Percentiles rank a stretch among this genome's conserved stretches.
These are phyloP conservation scores for Hypomyces perniciosus DNA, from an alignment of 2,329 filamentous ascomycete genomes.

Conservation along the genomic window DNA sequence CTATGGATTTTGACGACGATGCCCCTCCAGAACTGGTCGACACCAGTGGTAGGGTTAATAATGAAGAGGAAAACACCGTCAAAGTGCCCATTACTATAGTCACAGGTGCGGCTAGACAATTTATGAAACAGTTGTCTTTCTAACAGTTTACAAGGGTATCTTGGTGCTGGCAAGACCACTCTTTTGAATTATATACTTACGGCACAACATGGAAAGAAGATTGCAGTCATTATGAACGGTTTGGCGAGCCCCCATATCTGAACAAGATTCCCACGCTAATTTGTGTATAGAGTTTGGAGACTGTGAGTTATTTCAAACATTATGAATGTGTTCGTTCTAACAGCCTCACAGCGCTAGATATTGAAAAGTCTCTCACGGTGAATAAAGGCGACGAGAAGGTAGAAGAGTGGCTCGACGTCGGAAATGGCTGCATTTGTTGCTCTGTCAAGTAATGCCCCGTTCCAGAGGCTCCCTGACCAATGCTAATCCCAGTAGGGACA, in stretches of 20 bases:
- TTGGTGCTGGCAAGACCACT: constrained; percentile 93
- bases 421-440: constrained; percentile 96
- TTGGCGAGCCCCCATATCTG: constrained; percentile 3
- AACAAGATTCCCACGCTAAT: too few relatives aligned
- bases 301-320: constrained; percentile 47
- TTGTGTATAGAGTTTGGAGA: constrained; percentile 64
- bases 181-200: constrained; percentile 93
- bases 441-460: constrained; percentile 68
- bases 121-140: background rate
- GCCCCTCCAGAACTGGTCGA: constrained; percentile 59
- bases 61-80: constrained; percentile 45
- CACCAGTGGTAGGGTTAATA: constrained; percentile 29
- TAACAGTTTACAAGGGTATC: constrained; percentile 58
- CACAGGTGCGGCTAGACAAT: constrained; percentile 49
- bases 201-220: constrained; percentile 92
- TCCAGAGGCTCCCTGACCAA: too few relatives aligned
- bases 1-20: constrained; percentile 62
- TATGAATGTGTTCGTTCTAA: constrained; percentile 10
- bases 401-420: constrained; percentile 91
- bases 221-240: constrained; percentile 95
- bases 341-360: constrained; percentile 65
- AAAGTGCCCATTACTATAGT: constrained; percentile 84
- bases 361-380: constrained; percentile 92
- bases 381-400: constrained; percentile 77
- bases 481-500: constrained; percentile 53